Conservation (phyloP, 176 grass and related monocot species). For the Carex cristatella region DNA sequence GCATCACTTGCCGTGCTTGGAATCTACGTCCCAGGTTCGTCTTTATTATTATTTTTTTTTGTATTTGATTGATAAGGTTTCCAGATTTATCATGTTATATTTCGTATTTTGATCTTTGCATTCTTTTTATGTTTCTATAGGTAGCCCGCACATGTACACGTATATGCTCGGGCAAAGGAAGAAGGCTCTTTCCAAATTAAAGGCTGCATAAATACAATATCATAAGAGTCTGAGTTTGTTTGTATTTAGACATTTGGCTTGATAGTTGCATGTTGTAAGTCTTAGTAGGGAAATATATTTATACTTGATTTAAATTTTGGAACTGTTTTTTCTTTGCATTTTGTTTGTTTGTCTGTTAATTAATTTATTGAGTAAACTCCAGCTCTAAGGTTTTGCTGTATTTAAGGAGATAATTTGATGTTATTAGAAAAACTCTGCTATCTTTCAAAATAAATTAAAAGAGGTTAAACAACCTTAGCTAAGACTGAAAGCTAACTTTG, state of each 20-base stretch:
- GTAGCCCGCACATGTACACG: constrained; percentile 48
- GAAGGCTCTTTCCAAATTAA: constrained; percentile 47
- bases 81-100: not conserved
- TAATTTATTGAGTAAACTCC: not conserved
- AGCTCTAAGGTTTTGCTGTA: too few species aligned
- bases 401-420: too few species aligned
- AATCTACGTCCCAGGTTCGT: constrained; percentile 46
- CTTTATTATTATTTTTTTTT: not conserved
- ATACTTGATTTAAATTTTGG: not conserved
- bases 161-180: constrained; percentile 56
- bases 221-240: not conserved
- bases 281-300: not conserved
- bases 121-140: constrained; percentile 14
- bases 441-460: too few species aligned
- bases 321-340: not conserved
- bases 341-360: not conserved
- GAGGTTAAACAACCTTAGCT: too few species aligned
- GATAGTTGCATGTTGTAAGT: not conserved
- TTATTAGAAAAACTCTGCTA: too few species aligned
- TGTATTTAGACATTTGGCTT: not conserved
- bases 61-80: not conserved
- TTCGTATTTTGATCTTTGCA: not conserved
- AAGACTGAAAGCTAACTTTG: too few species aligned
- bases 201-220: constrained; percentile 28
- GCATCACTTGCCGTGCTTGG: constrained; percentile 23